Conservation (phyloP, 2,329 filamentous ascomycete genomes). For the Arthrobotrys sphaeroides region DNA sequence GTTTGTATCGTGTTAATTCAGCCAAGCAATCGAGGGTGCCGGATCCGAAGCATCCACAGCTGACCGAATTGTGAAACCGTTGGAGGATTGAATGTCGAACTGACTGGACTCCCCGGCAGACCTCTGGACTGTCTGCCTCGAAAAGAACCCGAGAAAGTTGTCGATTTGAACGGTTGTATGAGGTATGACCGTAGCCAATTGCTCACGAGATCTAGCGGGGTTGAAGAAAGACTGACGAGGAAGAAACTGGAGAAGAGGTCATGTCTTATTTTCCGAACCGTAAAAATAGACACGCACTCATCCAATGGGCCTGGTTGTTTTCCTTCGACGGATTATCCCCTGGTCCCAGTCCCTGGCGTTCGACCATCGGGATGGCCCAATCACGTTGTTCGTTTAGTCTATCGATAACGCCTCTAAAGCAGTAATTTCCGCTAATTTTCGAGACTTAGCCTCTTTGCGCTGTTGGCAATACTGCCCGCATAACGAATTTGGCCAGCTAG, state of each 20-base stretch:
- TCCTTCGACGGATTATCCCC: conserved; percentile 41
- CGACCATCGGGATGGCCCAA: conserved; percentile 24
- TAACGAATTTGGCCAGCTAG: conserved; percentile 19
- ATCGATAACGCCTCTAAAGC: conserved; percentile 52
- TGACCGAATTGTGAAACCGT: conserved; percentile 34
- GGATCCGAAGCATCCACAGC: conserved; percentile 10
- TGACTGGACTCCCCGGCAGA: conserved; percentile 7
- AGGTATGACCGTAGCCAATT: conserved; percentile 40
- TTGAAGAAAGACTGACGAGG: conserved; percentile 18
- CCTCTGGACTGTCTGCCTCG: conserved; percentile 14
- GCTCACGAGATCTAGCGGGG: conserved; percentile 39
- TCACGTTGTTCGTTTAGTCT: conserved; percentile 37
- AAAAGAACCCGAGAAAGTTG: conserved; percentile 21
- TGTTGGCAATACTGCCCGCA: conserved; percentile 37
- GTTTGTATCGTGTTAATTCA: conserved; percentile 20
- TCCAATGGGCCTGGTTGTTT: conserved; percentile 40
- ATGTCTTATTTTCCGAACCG: conserved; percentile 48
- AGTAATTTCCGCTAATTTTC: conserved; percentile 54
- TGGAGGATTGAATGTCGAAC: conserved; percentile 16
- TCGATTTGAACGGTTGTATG: conserved; percentile 23
- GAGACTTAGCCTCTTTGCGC: conserved; percentile 31
- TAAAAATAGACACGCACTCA: conserved; percentile 40
- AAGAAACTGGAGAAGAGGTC: conserved; percentile 40
- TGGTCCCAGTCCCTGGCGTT: conserved; percentile 37
- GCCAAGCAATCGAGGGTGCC: conserved; percentile 2